A percentile compares a stretch with the other conserved stretches of the same genome.
These are phyloP conservation scores for Venturia pyrina DNA, from an alignment of 2,329 filamentous ascomycete genomes.

Conservation along the genomic window DNA sequence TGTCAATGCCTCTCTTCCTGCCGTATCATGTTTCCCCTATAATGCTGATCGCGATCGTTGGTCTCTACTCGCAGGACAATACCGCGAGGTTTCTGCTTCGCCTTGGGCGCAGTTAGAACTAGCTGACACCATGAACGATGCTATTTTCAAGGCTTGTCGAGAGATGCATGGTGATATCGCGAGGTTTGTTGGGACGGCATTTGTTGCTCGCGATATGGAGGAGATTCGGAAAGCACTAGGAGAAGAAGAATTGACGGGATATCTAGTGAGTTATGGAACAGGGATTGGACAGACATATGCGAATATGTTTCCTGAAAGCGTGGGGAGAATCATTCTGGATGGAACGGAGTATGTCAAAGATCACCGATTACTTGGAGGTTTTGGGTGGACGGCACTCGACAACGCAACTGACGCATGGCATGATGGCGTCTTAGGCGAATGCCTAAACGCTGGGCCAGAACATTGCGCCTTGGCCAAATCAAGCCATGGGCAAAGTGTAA, in stretches of 20 bases:
- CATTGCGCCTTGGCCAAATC: slow-evolving; percentile 4
- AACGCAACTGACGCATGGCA: slow-evolving; percentile 6
- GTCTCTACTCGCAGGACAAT: slow-evolving; percentile 3
- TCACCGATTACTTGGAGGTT: not conserved
- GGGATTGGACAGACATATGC: slow-evolving; percentile 44
- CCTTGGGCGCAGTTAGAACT: not conserved
- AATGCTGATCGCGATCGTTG: slow-evolving; percentile 6
- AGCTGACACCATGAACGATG: slow-evolving; percentile 5
- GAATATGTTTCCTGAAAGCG: slow-evolving; percentile 40
- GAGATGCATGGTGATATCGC: slow-evolving; percentile 1
- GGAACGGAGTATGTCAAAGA: slow-evolving; percentile 7
- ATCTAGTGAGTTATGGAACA: slow-evolving; percentile 33
- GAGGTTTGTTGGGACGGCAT: slow-evolving; percentile 4
- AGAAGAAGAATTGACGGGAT: slow-evolving; percentile 6
- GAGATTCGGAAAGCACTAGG: slow-evolving; percentile 3
- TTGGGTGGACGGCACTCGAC: slow-evolving; percentile 6
- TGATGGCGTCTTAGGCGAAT: slow-evolving; percentile 3
- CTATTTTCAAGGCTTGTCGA: not conserved
- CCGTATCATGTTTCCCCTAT: slow-evolving; percentile 1
- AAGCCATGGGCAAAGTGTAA: not conserved
- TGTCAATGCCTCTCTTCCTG: slow-evolving; percentile 5
- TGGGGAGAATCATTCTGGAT: slow-evolving; percentile 41
- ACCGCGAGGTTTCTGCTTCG: slow-evolving; percentile 5
- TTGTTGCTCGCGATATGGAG: slow-evolving; percentile 9
- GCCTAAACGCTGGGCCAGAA: slow-evolving; percentile 4